Percentiles rank a stretch among this genome's conserved stretches.
Evolutionary conservation across 106 monocot species (phyloP).

Genomic region (Apostasia ramifera): DNA sequence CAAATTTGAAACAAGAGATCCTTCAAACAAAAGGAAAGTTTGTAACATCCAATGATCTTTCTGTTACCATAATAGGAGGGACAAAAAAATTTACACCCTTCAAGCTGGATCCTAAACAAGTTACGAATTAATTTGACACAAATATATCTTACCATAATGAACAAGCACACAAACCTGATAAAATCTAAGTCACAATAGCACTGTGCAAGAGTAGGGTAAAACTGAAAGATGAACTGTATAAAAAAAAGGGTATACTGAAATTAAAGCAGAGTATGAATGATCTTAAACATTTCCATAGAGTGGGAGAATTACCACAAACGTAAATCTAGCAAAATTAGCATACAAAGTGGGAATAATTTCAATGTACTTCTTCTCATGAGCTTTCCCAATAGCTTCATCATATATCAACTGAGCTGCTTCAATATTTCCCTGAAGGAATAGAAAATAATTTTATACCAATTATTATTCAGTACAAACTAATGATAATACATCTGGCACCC

Average conservation of each 20-base stretch:
- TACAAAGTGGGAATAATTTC: conserved; percentile 44
- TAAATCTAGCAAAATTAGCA: conserved; percentile 64
- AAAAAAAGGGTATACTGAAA: not conserved
- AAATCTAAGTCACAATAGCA: not conserved
- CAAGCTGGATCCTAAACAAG: too few relatives aligned
- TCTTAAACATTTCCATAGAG: not conserved
- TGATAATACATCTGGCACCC: too few relatives aligned
- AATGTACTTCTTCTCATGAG: conserved; percentile 41
- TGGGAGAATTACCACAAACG: conserved; percentile 38
- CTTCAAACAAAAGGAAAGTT: too few relatives aligned
- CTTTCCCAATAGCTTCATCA: conserved; percentile 63
- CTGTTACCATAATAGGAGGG: too few relatives aligned
- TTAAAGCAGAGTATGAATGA: not conserved
- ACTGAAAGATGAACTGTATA: not conserved
- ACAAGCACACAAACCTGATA: not conserved
- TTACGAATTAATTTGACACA: too few relatives aligned
- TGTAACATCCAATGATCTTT: too few relatives aligned
- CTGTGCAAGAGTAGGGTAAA: not conserved
- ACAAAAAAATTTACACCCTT: too few relatives aligned
- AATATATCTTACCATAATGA: not conserved
- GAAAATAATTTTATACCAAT: conserved; percentile 7
- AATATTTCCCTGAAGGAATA: conserved; percentile 52
- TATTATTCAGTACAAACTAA: conserved; percentile 1
- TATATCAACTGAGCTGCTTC: conserved; percentile 57
- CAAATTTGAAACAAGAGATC: too few relatives aligned